Base-by-base conservation (phyloP, 768 basidiomycete genomes). In the Amanita rubescens region DNA sequence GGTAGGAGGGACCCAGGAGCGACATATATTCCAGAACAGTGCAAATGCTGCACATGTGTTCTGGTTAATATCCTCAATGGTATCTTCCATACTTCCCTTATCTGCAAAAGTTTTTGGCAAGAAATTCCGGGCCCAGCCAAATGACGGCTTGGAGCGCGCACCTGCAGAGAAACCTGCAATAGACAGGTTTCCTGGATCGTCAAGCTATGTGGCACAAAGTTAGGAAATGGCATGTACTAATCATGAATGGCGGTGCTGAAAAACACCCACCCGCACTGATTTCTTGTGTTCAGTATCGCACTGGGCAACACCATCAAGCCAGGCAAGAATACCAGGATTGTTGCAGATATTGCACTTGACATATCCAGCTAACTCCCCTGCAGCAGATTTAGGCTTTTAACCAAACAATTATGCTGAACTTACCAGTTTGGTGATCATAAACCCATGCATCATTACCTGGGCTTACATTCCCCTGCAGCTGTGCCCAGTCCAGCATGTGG, bases 51-150 rank as follows among this genome's bases (percentile, higher is more conserved):
- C 34, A 47, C 46, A 32, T 9, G 37, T 37, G 6, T 58, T 42
- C 17, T 41, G 15, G 44, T 56, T 34, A 25, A 57, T 41, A 3
- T 45, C 25, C 10, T 27, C 22, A 32, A 55, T 37, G 8, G 43
- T 33, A 17, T 52, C 33, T 17, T 19, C 8, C 22, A 43, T 20
- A 4, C 20, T n/a, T 4, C 2, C 41, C 17, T 43, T 24, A 2
- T 53, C 49, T 12, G 46, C 15, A 19, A 43, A 27, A 11, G 25
- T 22, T 20, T 43, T 38, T 5, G 32, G 35, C n/a, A 37, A 10
- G 5, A 63, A 7, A n/a, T 63, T 63, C 2, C 51, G 17, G 6
- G 55, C 62, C 58, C 60, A 61, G 17, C 59, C 35, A 34, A 63
- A 59, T 2, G 17, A 17, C 24, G 58, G 58, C n/a, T 15, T 2